Evolutionary conservation across 2,329 filamentous ascomycete species (phyloP).

Genomic region (Aspergillus neoniger): DNA sequence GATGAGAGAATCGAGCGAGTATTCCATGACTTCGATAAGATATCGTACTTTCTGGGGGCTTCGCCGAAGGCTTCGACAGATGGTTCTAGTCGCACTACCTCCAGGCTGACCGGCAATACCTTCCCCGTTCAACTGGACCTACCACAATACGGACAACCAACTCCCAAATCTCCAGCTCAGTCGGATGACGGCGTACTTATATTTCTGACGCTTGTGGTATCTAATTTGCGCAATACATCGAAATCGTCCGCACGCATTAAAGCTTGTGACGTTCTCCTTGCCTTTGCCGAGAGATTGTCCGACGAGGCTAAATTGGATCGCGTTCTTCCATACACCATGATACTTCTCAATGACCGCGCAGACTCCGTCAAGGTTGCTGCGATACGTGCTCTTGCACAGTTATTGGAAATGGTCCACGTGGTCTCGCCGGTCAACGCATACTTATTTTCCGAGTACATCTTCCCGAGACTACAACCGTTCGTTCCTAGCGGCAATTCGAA

Average conservation of each 20-base stretch:
- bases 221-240: conserved; percentile 85
- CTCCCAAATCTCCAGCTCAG: conserved; percentile 61
- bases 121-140: conserved; percentile 82
- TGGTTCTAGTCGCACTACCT: conserved; percentile 33
- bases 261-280: conserved; percentile 86
- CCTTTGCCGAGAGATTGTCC: conserved; percentile 85
- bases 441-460: conserved; percentile 67
- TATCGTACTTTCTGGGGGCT: conserved; percentile 88
- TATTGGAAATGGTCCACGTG: conserved; percentile 83
- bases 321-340: conserved; percentile 85
- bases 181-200: conserved; percentile 89
- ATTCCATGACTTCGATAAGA: conserved; percentile 95
- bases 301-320: conserved; percentile 96
- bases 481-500: conserved; percentile 55
- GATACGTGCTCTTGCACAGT: conserved; percentile 81
- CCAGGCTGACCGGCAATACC: conserved; percentile 35
- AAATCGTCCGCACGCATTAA: conserved; percentile 83
- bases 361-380: conserved; percentile 85
- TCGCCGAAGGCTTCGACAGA: conserved; percentile 53
- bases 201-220: conserved; percentile 84
- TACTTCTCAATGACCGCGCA: conserved; percentile 75
- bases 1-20: conserved; percentile 94
- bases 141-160: conserved; percentile 76
- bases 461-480: conserved; percentile 61
- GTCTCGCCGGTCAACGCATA: conserved; percentile 74